Evolutionary conservation across 495 filamentous ascomycete genomes (phyloP).

Genomic region (Lophiostoma macrostomum): DNA sequence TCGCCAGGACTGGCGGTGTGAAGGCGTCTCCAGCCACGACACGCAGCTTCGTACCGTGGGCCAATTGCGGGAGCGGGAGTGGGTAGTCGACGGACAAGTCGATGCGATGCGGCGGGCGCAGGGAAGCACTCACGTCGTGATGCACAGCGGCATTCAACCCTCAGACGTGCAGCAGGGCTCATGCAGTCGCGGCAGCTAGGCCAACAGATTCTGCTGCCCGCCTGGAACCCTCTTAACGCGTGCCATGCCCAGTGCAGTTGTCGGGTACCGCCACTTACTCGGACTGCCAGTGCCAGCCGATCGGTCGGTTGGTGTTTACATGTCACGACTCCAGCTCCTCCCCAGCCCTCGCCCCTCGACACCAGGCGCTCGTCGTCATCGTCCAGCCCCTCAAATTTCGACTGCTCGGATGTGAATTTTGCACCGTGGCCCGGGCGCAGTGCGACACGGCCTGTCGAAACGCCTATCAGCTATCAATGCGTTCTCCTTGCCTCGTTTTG

Average conservation of each 20-base stretch:
- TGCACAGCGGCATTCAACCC: slow-evolving; percentile 14
- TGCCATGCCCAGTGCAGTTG: slow-evolving; percentile 1
- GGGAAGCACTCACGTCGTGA: slow-evolving; percentile 1
- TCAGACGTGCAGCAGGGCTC: slow-evolving; percentile 7
- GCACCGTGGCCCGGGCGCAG: slow-evolving; percentile 18
- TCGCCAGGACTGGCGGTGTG: too few relatives aligned
- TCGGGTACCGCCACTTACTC: background rate
- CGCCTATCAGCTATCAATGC: slow-evolving; percentile 31
- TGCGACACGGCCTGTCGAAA: slow-evolving; percentile 19
- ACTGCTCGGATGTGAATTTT: slow-evolving; percentile 14
- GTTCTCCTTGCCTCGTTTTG: slow-evolving; percentile 22
- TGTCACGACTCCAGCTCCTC: background rate
- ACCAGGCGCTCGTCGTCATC: slow-evolving; percentile 2
- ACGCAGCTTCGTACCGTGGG: too few relatives aligned
- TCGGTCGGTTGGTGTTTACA: slow-evolving; percentile 3
- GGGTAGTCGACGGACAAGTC: too few relatives aligned
- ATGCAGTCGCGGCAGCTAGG: slow-evolving; percentile 31
- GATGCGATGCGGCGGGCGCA: background rate
- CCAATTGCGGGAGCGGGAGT: too few relatives aligned
- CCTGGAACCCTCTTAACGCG: slow-evolving; percentile 13
- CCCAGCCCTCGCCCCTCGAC: background rate
- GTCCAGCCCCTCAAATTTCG: slow-evolving; percentile 23
- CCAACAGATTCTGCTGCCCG: slow-evolving; percentile 29
- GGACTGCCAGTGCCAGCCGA: background rate
- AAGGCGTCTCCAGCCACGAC: too few relatives aligned